Base-by-base conservation (phyloP, 306 rosid genomes). In the Sindora glabra region DNA sequence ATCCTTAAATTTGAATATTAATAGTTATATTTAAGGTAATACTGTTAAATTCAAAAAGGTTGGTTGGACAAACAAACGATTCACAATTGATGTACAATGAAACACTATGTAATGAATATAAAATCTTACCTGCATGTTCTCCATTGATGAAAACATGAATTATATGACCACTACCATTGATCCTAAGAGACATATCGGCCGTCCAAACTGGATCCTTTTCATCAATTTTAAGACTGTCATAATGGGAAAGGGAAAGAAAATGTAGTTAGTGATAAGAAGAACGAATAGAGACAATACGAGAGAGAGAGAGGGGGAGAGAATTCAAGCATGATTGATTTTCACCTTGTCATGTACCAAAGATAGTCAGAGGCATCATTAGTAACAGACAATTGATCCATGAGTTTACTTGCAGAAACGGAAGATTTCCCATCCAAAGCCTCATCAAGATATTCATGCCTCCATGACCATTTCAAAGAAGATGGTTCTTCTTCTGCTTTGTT, bases 301-400 rank as follows among this genome's bases (percentile, higher is more conserved):
- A 12, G 0, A 14, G 19, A 48, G 8, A 21, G 25, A 1, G 6
- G 46, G 8, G 3, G 4, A 0, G 37, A 36, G 3, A 6, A n/a
- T n/a, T n/a, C n/a, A n/a, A 1, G n/a, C n/a, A n/a, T n/a, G n/a
- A n/a, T n/a, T 32, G 21, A 59, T 58, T 76, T n/a, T n/a, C n/a
- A 81, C 91, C 72, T 79, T 15, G 81, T 81, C 45, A 79, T 79
- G 74, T 85, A 79, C 92, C 86, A 83, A 33, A 80, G 73, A 56
- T 74, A 80, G 58, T 84, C 91, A 57, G 74, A 70, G 7, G 51
- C 67, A 61, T 81, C 91, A 32, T 53, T 56, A 3, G 77, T 42
- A 33, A n/a, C 77, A 0, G 39, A 65, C 30, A 76, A 81, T 57
- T 85, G 83, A 59, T 85, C 92, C 19, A 79, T 0, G 1, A 79